Conservation (phyloP, 2,329 filamentous ascomycete genomes). For the Fusarium buxicola region DNA sequence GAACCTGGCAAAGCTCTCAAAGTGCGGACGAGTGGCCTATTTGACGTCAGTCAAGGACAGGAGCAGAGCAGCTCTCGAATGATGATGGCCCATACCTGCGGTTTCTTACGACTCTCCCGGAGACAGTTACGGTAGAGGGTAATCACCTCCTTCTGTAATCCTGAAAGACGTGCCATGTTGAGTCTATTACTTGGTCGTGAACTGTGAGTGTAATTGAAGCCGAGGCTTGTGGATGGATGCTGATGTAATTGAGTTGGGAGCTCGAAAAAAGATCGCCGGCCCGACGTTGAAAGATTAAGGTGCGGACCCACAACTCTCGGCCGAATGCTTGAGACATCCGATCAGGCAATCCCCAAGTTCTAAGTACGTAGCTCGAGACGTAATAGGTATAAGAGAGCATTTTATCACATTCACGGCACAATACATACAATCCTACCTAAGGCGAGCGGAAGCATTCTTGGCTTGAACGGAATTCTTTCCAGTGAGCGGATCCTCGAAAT, state of each 20-base stretch:
- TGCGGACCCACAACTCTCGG: slow-evolving; percentile 26
- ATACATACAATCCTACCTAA: too few species aligned
- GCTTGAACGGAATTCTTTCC: too few species aligned
- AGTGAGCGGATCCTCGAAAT: too few species aligned
- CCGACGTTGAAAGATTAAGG: slow-evolving; percentile 8
- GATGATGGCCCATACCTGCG: slow-evolving; percentile 62
- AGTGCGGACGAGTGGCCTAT: slow-evolving; percentile 67
- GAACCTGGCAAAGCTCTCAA: slow-evolving; percentile 73
- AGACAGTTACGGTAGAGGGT: slow-evolving; percentile 88
- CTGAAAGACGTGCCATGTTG: slow-evolving; percentile 68
- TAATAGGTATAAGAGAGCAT: too few species aligned
- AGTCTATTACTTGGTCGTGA: background rate
- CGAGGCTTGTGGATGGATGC: background rate
- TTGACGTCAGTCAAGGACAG: slow-evolving; percentile 27
- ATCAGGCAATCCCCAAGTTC: background rate
- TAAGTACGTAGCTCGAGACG: too few species aligned
- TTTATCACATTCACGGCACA: too few species aligned
- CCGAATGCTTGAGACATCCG: background rate
- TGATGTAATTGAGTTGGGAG: slow-evolving; percentile 25
- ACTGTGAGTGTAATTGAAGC: background rate
- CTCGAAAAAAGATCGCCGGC: background rate
- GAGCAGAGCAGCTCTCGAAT: background rate
- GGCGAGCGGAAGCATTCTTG: too few species aligned
- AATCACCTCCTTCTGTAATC: slow-evolving; percentile 90
- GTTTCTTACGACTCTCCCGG: slow-evolving; percentile 84